Base-by-base conservation (phyloP, 768 basidiomycete species). In the Auriscalpium orientale region DNA sequence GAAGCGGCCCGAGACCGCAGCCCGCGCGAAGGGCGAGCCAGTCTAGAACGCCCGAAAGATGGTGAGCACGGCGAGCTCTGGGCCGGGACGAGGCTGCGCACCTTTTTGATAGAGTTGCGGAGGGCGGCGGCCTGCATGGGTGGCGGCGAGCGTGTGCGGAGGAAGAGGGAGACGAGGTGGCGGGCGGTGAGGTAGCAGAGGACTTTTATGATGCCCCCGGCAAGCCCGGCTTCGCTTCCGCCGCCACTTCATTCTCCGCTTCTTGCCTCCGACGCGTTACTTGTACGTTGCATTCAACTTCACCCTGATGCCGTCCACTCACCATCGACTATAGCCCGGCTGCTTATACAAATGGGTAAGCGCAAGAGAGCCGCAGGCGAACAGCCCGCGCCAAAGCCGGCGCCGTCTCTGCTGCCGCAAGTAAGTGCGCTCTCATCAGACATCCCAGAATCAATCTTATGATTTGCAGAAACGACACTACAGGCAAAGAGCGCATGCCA, bases 401-500 rank as follows among this genome's bases (percentile, higher is more conserved):
- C 56, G 28, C 63, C 64, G 46, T 65, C 63, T 16, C 59, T 71
- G 8, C 62, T 70, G 12, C 70, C 70, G 43, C 70, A 71, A 62
- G 70, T 68, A 34, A 43, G 66, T 60, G 51, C 35, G 54, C 53
- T 43, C 55, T 52, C 4, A 48, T 57, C 48, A 45, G n/a, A 10
- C 10, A 16, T n/a, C 44, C 28, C 18, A 8, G 18, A 11, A 48
- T 11, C 18, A 48, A 5, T 51, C 20, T 20, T 15, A 18, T 54
- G 15, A 38, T 48, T 46, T 44, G 22, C 61, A 91, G 86, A 91
- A 91, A 84, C 83, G 83, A 66, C 85, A 88, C 65, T 91, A 91
- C 66, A 75, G 89, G 44, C 89, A 91, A 64, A 81, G 89, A 49
- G 89, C 89, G 38, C 89, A 91, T 65, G 87, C 89, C 4, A 91